A percentile compares a stretch with the other conserved stretches of the same genome.
phyloP scores from a whole-genome alignment of 768 basidiomycete genomes.

The Nevesoporus exiguus region DNA sequence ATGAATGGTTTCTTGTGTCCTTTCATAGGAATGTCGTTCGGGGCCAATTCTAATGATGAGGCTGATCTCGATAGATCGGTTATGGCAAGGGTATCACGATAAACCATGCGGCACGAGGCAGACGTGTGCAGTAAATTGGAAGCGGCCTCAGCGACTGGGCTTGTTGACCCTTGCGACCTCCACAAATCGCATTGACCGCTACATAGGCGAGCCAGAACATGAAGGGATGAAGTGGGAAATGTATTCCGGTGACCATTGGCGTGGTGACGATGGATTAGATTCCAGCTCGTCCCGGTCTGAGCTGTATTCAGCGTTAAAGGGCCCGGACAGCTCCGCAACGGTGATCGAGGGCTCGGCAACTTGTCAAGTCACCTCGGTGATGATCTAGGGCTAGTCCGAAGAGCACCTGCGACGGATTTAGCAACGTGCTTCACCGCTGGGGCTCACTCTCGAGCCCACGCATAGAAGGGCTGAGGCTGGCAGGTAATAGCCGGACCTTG shows the following conservation, averaged over 20 bases:
- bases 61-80: constrained; percentile 6
- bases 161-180: background rate
- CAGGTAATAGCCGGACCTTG: constrained; percentile 10
- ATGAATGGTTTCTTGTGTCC: background rate
- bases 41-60: background rate
- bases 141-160: background rate
- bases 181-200: background rate
- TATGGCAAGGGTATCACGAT: background rate
- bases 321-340: constrained; percentile 6
- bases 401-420: constrained; percentile 13
- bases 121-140: constrained; percentile 3
- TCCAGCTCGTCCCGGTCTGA: constrained; percentile 2
- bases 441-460: background rate
- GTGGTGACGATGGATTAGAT: constrained; percentile 3
- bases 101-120: constrained; percentile 11
- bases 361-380: constrained; percentile 18
- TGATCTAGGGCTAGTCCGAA: constrained; percentile 7
- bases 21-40: background rate
- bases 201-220: background rate
- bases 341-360: constrained; percentile 21
- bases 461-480: background rate
- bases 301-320: background rate
- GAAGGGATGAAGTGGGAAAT: constrained; percentile 2
- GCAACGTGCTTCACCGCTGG: constrained; percentile 5
- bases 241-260: constrained; percentile 12